These are phyloP conservation scores for Amborella trichopoda DNA, from an alignment of 164 flowering plant species.

Conservation along the genomic window DNA sequence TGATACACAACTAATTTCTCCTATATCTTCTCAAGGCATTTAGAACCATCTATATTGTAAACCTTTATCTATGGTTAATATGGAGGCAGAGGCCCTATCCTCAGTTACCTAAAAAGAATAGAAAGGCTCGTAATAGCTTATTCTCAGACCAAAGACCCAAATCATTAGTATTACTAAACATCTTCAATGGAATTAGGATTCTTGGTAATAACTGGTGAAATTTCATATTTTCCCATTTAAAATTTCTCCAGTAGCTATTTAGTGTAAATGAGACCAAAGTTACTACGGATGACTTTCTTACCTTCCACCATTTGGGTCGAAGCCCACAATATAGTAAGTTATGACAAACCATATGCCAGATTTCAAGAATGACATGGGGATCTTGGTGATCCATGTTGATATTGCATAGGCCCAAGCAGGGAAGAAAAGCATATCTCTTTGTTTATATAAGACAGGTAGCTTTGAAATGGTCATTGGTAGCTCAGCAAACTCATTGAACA, in stretches of 20 bases:
- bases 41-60: too few relatives aligned
- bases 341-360: conserved; percentile 19
- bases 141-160: background rate
- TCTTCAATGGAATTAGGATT: background rate
- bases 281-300: too few relatives aligned
- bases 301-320: conserved; percentile 32
- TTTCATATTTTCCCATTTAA: background rate
- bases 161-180: background rate
- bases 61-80: too few relatives aligned
- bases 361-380: conserved; percentile 26
- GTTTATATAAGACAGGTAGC: conserved; percentile 62
- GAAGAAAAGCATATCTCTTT: conserved; percentile 38
- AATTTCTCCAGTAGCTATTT: background rate
- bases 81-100: too few relatives aligned
- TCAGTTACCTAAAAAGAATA: too few relatives aligned
- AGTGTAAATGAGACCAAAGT: too few relatives aligned
- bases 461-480: conserved; percentile 26
- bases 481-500: conserved; percentile 38
- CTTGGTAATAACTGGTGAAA: background rate
- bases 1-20: too few relatives aligned
- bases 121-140: background rate
- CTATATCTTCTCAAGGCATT: too few relatives aligned
- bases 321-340: conserved; percentile 34
- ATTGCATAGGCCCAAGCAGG: conserved; percentile 56
- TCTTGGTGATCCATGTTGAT: conserved; percentile 25